Base-by-base conservation (phyloP, 176 grass and related monocot species). In the Urochloa ruziziensis region DNA sequence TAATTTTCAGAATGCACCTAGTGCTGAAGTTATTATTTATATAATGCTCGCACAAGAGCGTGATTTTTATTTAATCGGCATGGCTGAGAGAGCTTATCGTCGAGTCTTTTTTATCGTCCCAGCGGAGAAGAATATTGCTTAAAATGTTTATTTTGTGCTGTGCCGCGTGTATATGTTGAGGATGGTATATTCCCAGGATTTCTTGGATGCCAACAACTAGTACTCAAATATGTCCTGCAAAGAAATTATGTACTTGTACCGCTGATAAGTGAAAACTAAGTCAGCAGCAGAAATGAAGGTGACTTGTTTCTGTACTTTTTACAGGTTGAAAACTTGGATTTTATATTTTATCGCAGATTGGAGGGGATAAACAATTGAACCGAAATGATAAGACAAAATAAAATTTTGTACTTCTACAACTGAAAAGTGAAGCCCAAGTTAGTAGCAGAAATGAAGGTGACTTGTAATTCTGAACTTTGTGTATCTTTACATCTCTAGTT, bases 121-220 rank as follows among this genome's bases (percentile, higher is more conserved):
- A 39, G 14, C 15, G 57, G 42, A 48, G 4, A 62, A 62, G 54
- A 83, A 83, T 47, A 53, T 73, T 19, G 47, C 9, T 56, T 68
- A 56, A 54, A 56, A 30, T 70, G 67, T 59, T 21, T 2, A 72
- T 44, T 73, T 70, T n/a, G n/a, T n/a, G n/a, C 18, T 70, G 62
- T 21, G 71, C 12, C 7, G 24, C 6, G 30, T 29, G 61, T n/a
- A n/a, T 5, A 18, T 18, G 11, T 18, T 76, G 73, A 62, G 12
- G 79, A 9, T 23, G 64, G 80, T 27, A 88, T 88, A 88, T 88
- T 82, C 79, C 43, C 9, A 70, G 53, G 30, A 27, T 18, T 23
- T 25, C 16, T 60, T 77, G 67, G 24, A 29, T 82, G 39, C 1
- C 40, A 54, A 82, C 16, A 12, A 49, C 14, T 16, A 61, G 33